Conservation (phyloP, 345 rosid species). For the Rhizophora mangle region DNA sequence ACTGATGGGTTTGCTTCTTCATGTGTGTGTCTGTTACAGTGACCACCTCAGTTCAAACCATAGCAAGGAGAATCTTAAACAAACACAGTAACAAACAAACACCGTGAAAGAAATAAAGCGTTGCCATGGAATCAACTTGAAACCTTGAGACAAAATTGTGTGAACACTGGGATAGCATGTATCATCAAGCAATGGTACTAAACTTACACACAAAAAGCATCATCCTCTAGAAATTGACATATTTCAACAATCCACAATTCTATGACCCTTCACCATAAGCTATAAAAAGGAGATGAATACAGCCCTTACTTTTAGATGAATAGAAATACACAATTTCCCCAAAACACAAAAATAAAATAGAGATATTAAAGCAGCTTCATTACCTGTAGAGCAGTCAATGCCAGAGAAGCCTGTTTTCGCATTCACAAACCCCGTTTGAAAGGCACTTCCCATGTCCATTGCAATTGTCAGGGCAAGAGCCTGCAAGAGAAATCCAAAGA, state of each 20-base stretch:
- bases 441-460: constrained; percentile 79
- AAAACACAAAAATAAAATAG: background rate
- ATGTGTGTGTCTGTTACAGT: too few relatives aligned
- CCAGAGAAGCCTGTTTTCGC: constrained; percentile 82
- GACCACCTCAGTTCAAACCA: too few relatives aligned
- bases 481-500: constrained; percentile 34
- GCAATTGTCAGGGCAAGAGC: constrained; percentile 86
- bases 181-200: too few relatives aligned
- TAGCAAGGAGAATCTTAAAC: background rate
- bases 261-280: background rate
- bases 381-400: constrained; percentile 95
- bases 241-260: too few relatives aligned
- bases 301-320: background rate
- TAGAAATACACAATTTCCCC: background rate
- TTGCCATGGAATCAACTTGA: background rate
- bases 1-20: too few relatives aligned
- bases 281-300: background rate
- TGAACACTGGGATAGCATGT: too few relatives aligned
- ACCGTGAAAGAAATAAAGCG: background rate
- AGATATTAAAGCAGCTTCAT: background rate
- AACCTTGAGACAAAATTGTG: too few relatives aligned
- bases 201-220: background rate
- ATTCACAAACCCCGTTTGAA: constrained; percentile 64
- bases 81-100: too few relatives aligned
- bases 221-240: too few relatives aligned